Evolutionary conservation across 2,329 filamentous ascomycete species (phyloP), one percentile per base, ranked within the genome.

Genomic region (Sarocladiaceae sp.): DNA sequence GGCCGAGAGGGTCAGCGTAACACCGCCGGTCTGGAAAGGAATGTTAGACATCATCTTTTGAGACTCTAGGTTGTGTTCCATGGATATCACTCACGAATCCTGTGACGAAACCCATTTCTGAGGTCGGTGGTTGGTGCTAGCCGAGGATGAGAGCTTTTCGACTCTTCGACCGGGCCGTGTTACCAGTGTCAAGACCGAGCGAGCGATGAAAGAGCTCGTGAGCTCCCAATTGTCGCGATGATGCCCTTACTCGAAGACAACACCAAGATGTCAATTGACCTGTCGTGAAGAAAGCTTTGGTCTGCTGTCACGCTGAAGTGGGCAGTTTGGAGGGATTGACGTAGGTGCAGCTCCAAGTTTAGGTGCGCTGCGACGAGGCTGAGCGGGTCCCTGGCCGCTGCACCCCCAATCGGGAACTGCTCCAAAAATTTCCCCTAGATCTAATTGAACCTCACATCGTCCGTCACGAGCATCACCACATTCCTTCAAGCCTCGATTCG

Each of bases 31-130:
- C 87, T 92, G 58, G 26, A 13, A 28, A 28, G 35, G 18, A 47
- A 44, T 47, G 35, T 56, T 52, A 56, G n/a, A n/a, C n/a, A n/a
- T n/a, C n/a, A n/a, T n/a, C n/a, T n/a, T n/a, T n/a, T n/a, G n/a
- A n/a, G n/a, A n/a, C n/a, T n/a, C n/a, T n/a, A n/a, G n/a, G n/a
- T n/a, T n/a, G n/a, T n/a, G n/a, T n/a, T n/a, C n/a, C n/a, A n/a
- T n/a, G n/a, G n/a, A n/a, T n/a, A n/a, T n/a, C n/a, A 73, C 85
- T 57, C 78, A 91, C 88, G 67, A 91, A 88, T 60, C 88, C 87
- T 37, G 83, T 78, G 58, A 81, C 78, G 75, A 90, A 89, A 64
- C 87, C 86, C 87, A 90, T 90, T 59, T 54, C 71, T 50, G 54
- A 29, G 17, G 25, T 40, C 39, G 50, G 40, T 44, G 39, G 50